These are phyloP conservation scores for Chlamydomonas schloesseri DNA, from an alignment of 139 green algal genomes.

Conservation along the genomic window DNA sequence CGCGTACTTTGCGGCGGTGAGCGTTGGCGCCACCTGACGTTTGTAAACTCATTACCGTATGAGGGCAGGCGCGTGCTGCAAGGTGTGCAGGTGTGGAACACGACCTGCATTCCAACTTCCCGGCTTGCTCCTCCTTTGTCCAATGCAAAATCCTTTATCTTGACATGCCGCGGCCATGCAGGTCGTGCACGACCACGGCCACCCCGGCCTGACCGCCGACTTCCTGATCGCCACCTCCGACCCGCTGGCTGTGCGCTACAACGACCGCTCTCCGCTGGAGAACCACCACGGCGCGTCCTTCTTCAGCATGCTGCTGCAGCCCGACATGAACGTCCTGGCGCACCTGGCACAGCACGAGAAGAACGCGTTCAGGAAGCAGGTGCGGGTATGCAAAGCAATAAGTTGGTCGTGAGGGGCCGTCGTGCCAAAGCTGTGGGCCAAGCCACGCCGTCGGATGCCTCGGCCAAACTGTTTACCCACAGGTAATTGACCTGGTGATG, in stretches of 20 bases:
- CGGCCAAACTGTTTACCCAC: too few species aligned
- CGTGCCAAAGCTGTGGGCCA: too few species aligned
- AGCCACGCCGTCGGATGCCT: too few species aligned
- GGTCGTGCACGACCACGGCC: slow-evolving; percentile 43
- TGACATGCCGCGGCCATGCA: neutral
- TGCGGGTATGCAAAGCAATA: too few species aligned
- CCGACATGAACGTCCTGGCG: slow-evolving; percentile 40
- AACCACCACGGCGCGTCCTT: slow-evolving; percentile 54
- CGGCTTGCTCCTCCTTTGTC: too few species aligned
- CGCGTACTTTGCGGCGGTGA: slow-evolving; percentile 27
- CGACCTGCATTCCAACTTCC: neutral
- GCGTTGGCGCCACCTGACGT: too few species aligned
- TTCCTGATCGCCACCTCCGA: slow-evolving; percentile 58
- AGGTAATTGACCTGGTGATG: slow-evolving; percentile 22
- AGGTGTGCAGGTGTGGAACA: too few species aligned
- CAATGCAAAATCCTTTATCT: too few species aligned
- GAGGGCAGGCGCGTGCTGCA: too few species aligned
- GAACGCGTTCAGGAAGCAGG: slow-evolving; percentile 37
- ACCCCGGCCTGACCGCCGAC: slow-evolving; percentile 63
- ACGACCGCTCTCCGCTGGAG: slow-evolving; percentile 58
- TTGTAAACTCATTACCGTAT: too few species aligned
- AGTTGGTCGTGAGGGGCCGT: too few species aligned
- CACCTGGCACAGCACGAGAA: neutral
- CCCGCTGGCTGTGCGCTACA: slow-evolving; percentile 63
- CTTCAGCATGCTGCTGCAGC: slow-evolving; percentile 35